phyloP scores from a whole-genome alignment of 305 asterid species.

The Rubia tinctorum region DNA sequence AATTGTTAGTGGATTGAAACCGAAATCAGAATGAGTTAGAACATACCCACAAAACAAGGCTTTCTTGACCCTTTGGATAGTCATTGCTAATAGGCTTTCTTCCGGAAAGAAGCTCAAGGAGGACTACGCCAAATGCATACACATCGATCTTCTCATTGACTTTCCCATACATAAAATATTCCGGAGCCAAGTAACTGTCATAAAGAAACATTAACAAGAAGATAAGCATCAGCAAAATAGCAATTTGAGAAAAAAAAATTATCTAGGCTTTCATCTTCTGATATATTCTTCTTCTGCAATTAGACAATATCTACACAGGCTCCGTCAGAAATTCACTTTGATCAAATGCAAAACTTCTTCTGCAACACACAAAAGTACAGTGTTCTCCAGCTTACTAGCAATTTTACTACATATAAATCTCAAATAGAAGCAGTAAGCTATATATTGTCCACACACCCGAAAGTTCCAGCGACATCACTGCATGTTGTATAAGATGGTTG shows the following conservation, averaged over 20 bases:
- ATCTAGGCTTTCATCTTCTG: not conserved
- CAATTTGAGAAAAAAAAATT: not conserved
- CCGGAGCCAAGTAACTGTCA: slow-evolving; percentile 94
- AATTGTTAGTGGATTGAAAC: too few species aligned
- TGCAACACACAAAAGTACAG: not conserved
- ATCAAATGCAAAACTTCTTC: slow-evolving; percentile 3
- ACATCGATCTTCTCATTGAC: slow-evolving; percentile 91
- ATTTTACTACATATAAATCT: not conserved
- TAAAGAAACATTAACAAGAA: slow-evolving; percentile 3
- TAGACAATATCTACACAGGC: not conserved
- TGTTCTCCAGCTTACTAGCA: not conserved
- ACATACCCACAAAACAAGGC: too few species aligned
- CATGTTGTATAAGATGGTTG: slow-evolving; percentile 69
- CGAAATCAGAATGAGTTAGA: too few species aligned
- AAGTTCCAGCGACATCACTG: slow-evolving; percentile 91
- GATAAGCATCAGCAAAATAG: slow-evolving; percentile 9
- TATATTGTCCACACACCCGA: slow-evolving; percentile 48
- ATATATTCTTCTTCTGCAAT: not conserved
- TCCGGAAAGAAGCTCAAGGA: slow-evolving; percentile 92
- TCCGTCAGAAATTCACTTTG: not conserved
- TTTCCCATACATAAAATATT: slow-evolving; percentile 96
- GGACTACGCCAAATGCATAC: slow-evolving; percentile 97
- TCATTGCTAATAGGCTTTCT: slow-evolving; percentile 85
- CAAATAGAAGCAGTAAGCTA: slow-evolving; percentile 2
- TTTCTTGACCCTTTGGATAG: slow-evolving; percentile 90